These are phyloP conservation scores for Podospora fimiseda DNA, from an alignment of 495 filamentous ascomycete genomes.

Conservation along the genomic window DNA sequence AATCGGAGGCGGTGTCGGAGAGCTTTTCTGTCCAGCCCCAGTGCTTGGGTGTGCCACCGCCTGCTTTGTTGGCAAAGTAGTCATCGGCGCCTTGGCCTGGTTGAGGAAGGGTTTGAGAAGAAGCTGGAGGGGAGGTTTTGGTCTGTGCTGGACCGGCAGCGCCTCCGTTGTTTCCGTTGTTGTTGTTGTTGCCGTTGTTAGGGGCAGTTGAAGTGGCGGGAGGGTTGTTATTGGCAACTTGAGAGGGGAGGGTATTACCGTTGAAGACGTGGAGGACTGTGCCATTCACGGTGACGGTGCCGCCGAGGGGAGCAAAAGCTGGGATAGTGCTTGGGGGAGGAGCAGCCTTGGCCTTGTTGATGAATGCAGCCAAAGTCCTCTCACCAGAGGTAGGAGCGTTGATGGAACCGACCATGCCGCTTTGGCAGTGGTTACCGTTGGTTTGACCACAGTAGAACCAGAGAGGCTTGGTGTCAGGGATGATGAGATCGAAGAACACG, in stretches of 20 bases:
- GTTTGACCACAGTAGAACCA: conserved; percentile 57
- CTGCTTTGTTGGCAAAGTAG: conserved; percentile 29
- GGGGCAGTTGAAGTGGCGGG: conserved; percentile 5
- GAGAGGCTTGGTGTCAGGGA: conserved; percentile 44
- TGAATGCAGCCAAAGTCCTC: conserved; percentile 35
- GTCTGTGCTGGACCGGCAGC: conserved; percentile 1
- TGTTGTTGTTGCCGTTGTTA: too few relatives aligned
- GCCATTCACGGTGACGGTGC: conserved; percentile 33
- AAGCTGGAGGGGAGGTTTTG: conserved; percentile 18
- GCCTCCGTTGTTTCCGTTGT: conserved; percentile 13
- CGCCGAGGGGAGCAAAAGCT: conserved; percentile 27
- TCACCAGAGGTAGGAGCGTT: conserved; percentile 25
- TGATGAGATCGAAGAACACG: conserved; percentile 37
- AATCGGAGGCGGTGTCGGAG: conserved; percentile 17
- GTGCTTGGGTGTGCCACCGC: conserved; percentile 28
- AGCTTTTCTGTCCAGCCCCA: conserved; percentile 31
- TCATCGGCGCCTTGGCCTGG: conserved; percentile 16
- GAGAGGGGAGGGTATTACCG: conserved; percentile 23
- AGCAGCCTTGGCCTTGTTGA: conserved; percentile 28
- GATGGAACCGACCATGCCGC: conserved; percentile 39
- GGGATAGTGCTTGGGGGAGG: conserved; percentile 32
- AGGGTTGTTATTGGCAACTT: neutral
- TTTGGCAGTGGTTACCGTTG: conserved; percentile 36
- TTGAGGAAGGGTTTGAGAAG: conserved; percentile 14
- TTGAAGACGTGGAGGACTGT: conserved; percentile 19